phyloP scores from a whole-genome alignment of 495 filamentous ascomycete genomes.

The Penicillium argentinense region DNA sequence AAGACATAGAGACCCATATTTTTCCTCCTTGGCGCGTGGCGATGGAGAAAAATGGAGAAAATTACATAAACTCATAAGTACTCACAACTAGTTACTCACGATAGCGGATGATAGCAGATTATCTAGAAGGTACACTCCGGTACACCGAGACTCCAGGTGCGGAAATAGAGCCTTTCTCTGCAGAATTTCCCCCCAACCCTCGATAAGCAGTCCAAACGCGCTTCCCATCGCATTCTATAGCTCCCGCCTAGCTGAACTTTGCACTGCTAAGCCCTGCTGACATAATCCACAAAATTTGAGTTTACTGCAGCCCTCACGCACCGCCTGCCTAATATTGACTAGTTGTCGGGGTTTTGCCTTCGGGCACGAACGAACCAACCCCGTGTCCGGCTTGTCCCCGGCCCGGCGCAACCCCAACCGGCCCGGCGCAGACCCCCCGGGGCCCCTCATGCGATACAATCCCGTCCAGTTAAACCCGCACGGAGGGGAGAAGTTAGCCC shows the following conservation, averaged over 20 bases:
- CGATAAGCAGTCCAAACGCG: neutral
- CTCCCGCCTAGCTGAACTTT: neutral
- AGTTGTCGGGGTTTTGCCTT: neutral
- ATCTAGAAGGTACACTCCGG: neutral
- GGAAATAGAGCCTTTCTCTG: neutral
- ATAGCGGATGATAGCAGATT: slow-evolving; percentile 9
- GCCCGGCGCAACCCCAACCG: neutral
- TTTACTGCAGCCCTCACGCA: neutral
- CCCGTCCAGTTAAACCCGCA: neutral
- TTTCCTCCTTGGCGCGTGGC: slow-evolving; percentile 27
- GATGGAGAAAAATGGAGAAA: slow-evolving; percentile 10
- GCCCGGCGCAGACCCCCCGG: slow-evolving; percentile 7
- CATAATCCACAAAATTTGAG: slow-evolving; percentile 2
- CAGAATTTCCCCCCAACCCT: neutral
- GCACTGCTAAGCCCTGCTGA: neutral
- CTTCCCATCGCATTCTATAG: neutral
- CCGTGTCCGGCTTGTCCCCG: slow-evolving; percentile 2
- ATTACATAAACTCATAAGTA: slow-evolving; percentile 1
- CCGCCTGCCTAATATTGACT: neutral
- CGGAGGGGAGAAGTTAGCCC: neutral
- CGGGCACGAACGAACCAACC: slow-evolving; percentile 1
- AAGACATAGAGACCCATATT: slow-evolving; percentile 19
- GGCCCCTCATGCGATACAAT: slow-evolving; percentile 4
- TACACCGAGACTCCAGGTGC: neutral
- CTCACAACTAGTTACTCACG: too few species aligned